Base-by-base conservation (phyloP, 2,329 filamentous ascomycete genomes). In the Xylariaceae sp. region DNA sequence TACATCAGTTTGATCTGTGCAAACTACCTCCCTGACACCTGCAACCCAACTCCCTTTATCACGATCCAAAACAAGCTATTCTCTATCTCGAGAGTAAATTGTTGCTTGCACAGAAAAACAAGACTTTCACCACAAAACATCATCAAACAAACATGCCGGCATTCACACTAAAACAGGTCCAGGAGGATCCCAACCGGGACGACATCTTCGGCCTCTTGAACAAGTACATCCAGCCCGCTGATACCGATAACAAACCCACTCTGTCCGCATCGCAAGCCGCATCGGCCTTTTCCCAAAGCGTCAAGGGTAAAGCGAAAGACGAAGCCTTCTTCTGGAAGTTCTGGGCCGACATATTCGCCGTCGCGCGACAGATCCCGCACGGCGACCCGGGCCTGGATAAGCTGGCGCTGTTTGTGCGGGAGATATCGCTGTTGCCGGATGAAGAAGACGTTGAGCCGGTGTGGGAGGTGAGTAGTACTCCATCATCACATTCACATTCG, bases 281-380 rank as follows among this genome's bases (percentile, higher is more conserved):
- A n/a, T 9, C 17, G 11, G 21, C 40, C 15, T 46, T 57, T 26
- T 39, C 52, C 12, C 34, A 41, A 4, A 33, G 45, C 3, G 34
- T 47, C 19, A n/a, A n/a, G n/a, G n/a, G n/a, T n/a, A 40, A 43
- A 17, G 31, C 41, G 2, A 23, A 43, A 4, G 43, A 40, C 11
- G 52, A 58, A 12, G 40, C 23, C 3, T 57, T 52, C 38, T 44
- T 57, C 27, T 56, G 50, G 44, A 18, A 27, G 1, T 42, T 57
- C 17, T 59, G 56, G 56, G 3, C 9, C 2, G 38, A 43, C 16
- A 28, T 59, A 14, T 51, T 54, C 44, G 18, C 26, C 5, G 24
- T 51, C 30, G 55, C 51, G 7, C 43, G 56, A 36, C 53, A 55
- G 34, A 48, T 56, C 13, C 51, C 54, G 3, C 38, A 55, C 34